Evolutionary conservation across 257 asterid genomes (phyloP).

Genomic region (Gentiana straminea): DNA sequence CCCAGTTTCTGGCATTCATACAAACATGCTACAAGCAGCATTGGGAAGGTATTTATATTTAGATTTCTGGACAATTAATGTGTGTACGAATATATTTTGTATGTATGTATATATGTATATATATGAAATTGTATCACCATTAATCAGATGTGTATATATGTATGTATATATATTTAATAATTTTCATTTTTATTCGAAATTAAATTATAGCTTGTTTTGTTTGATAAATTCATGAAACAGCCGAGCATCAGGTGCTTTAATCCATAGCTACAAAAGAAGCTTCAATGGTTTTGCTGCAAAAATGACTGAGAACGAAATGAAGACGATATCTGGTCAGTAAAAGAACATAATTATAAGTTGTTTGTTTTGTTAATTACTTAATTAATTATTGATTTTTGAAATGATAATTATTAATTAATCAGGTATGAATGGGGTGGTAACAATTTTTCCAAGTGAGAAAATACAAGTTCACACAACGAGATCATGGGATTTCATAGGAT

Average conservation of each 20-base stretch:
- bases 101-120: too few species aligned
- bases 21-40: slow-evolving; percentile 35
- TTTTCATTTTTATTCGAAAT: not conserved
- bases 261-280: slow-evolving; percentile 31
- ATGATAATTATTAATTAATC: not conserved
- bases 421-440: slow-evolving; percentile 45
- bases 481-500: slow-evolving; percentile 59
- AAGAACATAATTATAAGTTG: not conserved
- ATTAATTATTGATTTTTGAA: not conserved
- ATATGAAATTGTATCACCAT: too few species aligned
- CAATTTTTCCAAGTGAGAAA: slow-evolving; percentile 34
- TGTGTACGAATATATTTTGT: too few species aligned
- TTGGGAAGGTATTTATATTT: slow-evolving; percentile 27
- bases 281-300: slow-evolving; percentile 54
- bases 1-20: slow-evolving; percentile 27
- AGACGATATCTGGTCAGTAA: slow-evolving; percentile 30
- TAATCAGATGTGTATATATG: too few species aligned
- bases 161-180: too few species aligned
- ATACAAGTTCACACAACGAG: slow-evolving; percentile 39
- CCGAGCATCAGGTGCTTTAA: slow-evolving; percentile 13
- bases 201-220: too few species aligned
- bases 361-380: not conserved
- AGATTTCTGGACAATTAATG: not conserved
- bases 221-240: slow-evolving; percentile 17
- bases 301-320: slow-evolving; percentile 37